These are phyloP conservation scores for Physcomitrium patens DNA, from an alignment of 225 moss, liverwort and hornwort species.

Conservation along the genomic window DNA sequence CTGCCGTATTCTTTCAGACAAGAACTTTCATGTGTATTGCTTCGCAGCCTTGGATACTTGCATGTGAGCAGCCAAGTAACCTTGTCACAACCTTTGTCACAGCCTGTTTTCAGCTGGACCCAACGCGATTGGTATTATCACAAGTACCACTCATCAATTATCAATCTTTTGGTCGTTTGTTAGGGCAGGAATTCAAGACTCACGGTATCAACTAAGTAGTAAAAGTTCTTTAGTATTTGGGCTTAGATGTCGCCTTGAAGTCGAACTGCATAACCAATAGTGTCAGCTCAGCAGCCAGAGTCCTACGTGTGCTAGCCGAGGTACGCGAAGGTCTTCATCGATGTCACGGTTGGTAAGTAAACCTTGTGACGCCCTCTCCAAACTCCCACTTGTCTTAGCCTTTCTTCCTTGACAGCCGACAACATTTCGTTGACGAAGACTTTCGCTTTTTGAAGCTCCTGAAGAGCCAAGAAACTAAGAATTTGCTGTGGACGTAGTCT, in stretches of 20 bases:
- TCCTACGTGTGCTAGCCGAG: neutral
- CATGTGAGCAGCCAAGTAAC: slow-evolving; percentile 32
- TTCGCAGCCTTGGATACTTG: neutral
- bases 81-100: slow-evolving; percentile 19
- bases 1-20: slow-evolving; percentile 5
- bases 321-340: neutral
- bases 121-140: slow-evolving; percentile 4
- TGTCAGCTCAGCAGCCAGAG: slow-evolving; percentile 12
- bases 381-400: too few species aligned
- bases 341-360: neutral
- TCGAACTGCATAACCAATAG: slow-evolving; percentile 18
- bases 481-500: too few species aligned
- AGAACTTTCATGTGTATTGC: slow-evolving; percentile 6
- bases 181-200: slow-evolving; percentile 11
- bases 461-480: too few species aligned
- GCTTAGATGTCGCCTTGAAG: neutral
- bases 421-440: too few species aligned
- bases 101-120: slow-evolving; percentile 32
- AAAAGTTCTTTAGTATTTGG: slow-evolving; percentile 8
- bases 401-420: too few species aligned
- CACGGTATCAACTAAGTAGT: slow-evolving; percentile 11
- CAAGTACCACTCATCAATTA: slow-evolving; percentile 15
- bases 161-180: slow-evolving; percentile 19
- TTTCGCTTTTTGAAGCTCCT: too few species aligned
- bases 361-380: too few species aligned